phyloP scores from a whole-genome alignment of 495 filamentous ascomycete species.

The Penicillium ochrochloron region DNA sequence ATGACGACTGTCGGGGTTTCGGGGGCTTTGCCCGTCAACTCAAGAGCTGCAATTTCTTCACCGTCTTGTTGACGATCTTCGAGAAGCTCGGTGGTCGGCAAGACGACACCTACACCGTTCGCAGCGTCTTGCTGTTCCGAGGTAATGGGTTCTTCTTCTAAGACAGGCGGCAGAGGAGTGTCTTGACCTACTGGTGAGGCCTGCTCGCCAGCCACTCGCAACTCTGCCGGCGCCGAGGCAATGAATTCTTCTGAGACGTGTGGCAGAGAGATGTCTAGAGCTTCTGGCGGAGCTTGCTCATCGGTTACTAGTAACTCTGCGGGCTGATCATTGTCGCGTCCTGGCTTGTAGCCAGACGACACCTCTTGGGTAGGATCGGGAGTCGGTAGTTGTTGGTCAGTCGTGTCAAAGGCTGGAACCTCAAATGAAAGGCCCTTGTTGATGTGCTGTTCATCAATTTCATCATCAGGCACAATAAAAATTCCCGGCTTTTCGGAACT shows the following conservation, averaged over 20 bases:
- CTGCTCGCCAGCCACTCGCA: neutral
- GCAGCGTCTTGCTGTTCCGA: neutral
- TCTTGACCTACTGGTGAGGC: neutral
- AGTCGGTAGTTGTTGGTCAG: slow-evolving; percentile 27
- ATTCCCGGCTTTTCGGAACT: neutral
- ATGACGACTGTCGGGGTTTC: slow-evolving; percentile 16
- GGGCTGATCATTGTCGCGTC: slow-evolving; percentile 2
- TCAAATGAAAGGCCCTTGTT: neutral
- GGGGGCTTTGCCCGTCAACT: neutral
- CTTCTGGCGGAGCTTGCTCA: neutral
- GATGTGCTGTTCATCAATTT: neutral
- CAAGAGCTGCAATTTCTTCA: neutral
- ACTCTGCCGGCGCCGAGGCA: neutral
- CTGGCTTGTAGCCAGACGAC: neutral
- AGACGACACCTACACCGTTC: slow-evolving; percentile 10
- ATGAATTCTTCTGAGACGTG: neutral
- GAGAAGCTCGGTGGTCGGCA: slow-evolving; percentile 10
- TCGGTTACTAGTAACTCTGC: slow-evolving; percentile 9
- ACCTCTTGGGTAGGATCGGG: slow-evolving; percentile 32
- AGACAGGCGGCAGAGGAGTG: neutral
- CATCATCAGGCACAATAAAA: neutral
- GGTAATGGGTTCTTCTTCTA: neutral
- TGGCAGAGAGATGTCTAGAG: neutral
- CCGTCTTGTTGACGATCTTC: neutral
- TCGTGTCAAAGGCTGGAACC: neutral